Base-by-base conservation (phyloP, 352 stramenopile species). In the Elongisporangium undulatum region DNA sequence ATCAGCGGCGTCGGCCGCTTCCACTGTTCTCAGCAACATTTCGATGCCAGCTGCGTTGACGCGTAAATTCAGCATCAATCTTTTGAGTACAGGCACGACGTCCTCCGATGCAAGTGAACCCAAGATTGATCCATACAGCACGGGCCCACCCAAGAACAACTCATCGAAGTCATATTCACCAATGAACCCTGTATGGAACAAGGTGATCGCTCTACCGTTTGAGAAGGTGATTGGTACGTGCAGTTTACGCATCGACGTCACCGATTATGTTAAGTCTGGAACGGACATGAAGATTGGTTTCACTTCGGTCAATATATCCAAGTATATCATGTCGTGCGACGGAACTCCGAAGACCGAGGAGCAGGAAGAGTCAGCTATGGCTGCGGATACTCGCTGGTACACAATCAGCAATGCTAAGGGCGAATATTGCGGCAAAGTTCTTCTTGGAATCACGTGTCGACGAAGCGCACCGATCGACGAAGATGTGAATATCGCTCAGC, bases 351-450 rank as follows among this genome's bases (percentile, higher is more conserved):
- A 41, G 69, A 75, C 23, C 69, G 69, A 72, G 9, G 66, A 64
- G 45, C 63, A 88, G 41, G 86, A 95, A 64, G 82, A 95, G 20
- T 68, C 69, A 3, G 77, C 82, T 8, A 89, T 91, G 66, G 75
- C 74, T n/a, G 72, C 79, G 12, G 81, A 92, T 57, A 78, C 73
- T 45, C 80, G 86, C 26, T 95, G 86, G 86, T 92, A 92, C 68
- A 93, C 86, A 3, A 75, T 95, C 22, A 92, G 86, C 58, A 95
- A 92, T 49, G 66, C 66, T 1, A 94, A 92, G 63, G 86, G 86
- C 13, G 86, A 95, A 56, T 95, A 94, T 66, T 95, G 86, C 34
- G 86, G 86, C 21, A 92, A 92, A 58, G 72, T 95, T 16, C 83
- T 90, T 63, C 56, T 95, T 1, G 82, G 82, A 7, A 90, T 95